Conservation (phyloP, 1,284 basidiomycete species). For the Wallemia ichthyophaga region DNA sequence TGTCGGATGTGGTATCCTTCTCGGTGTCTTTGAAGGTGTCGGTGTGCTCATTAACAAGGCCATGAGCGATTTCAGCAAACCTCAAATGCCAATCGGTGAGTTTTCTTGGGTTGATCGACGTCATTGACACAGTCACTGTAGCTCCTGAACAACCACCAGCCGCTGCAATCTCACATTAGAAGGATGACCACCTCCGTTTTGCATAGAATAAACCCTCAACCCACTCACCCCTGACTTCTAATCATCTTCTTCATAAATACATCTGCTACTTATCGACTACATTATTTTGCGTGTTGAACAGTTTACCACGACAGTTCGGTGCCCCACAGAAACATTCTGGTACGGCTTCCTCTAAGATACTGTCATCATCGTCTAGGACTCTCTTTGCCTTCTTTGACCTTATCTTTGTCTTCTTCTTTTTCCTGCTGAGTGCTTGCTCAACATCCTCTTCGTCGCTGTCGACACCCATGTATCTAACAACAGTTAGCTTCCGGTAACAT, state of each 20-base stretch:
- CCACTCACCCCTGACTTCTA: neutral
- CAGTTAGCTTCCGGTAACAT: too few relatives aligned
- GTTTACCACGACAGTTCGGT: neutral
- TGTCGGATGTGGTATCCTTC: constrained; percentile 77
- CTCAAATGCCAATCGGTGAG: constrained; percentile 28
- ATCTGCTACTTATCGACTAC: neutral
- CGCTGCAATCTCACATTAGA: neutral
- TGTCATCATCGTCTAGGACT: neutral
- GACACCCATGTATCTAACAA: too few relatives aligned
- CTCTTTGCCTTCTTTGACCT: too few relatives aligned
- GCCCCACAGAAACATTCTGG: neutral
- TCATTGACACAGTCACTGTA: neutral
- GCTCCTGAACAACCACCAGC: neutral
- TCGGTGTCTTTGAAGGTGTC: constrained; percentile 88
- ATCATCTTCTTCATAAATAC: neutral
- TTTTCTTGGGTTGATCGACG: neutral
- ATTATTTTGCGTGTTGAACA: neutral
- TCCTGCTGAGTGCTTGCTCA: neutral
- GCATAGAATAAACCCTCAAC: neutral
- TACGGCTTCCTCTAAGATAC: neutral
- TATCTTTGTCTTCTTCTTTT: too few relatives aligned
- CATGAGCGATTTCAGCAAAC: constrained; percentile 50
- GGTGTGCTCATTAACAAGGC: constrained; percentile 58
- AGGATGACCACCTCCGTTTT: neutral
- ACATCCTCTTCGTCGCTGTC: too few relatives aligned